Evolutionary conservation across 495 filamentous ascomycete genomes (phyloP).

Genomic region (Corynascus novoguineensis): DNA sequence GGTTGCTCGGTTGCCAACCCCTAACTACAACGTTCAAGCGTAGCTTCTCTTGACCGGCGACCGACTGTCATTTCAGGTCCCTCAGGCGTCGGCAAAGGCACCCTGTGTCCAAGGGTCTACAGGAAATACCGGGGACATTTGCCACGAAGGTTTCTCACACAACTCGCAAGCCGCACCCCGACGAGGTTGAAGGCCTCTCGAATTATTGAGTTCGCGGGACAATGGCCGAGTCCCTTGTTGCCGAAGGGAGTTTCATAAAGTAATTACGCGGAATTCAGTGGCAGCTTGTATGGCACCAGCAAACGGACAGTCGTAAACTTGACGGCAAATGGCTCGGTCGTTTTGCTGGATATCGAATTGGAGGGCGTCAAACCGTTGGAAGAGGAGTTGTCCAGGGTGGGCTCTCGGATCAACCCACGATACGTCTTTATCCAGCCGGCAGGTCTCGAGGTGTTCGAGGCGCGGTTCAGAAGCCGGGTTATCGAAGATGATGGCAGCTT

Average conservation of each 20-base stretch:
- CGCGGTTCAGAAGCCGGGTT: neutral
- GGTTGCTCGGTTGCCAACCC: too few relatives aligned
- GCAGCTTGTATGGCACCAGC: conserved; percentile 2
- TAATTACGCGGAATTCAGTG: neutral
- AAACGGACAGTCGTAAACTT: neutral
- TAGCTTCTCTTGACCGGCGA: too few relatives aligned
- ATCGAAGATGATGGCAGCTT: neutral
- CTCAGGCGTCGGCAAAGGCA: neutral
- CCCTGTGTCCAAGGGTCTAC: neutral
- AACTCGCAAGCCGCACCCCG: neutral
- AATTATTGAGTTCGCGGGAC: neutral
- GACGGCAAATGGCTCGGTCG: neutral
- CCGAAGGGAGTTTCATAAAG: neutral
- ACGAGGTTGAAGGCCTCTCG: neutral
- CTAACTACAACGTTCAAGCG: too few relatives aligned
- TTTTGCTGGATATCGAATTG: neutral
- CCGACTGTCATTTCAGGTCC: neutral
- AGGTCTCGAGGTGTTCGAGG: neutral
- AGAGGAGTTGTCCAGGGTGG: neutral
- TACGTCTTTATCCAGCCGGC: neutral
- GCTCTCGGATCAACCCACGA: neutral
- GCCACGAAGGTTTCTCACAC: neutral
- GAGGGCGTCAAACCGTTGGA: neutral
- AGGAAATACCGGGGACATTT: neutral
- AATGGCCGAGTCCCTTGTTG: neutral